These are phyloP conservation scores for Tilletia setariae DNA, from an alignment of 1,284 basidiomycete species.

Conservation along the genomic window DNA sequence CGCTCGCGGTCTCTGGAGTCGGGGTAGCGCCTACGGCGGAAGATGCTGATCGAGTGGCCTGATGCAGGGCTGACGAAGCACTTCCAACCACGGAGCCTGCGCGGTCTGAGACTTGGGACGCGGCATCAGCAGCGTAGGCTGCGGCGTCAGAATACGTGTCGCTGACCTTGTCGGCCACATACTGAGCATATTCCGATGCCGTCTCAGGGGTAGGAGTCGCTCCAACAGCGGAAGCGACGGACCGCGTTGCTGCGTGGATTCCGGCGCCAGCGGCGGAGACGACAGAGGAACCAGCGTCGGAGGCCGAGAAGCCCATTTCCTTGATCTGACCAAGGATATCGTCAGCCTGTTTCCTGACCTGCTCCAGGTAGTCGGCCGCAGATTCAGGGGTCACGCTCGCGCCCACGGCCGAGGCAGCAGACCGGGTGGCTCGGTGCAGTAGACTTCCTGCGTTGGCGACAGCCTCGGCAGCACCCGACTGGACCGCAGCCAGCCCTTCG, in stretches of 20 bases:
- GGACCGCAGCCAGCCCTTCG: background rate
- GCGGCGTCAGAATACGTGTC: constrained; percentile 8
- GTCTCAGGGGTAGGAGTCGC: constrained; percentile 6
- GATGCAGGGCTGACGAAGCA: background rate
- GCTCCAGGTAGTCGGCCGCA: constrained; percentile 24
- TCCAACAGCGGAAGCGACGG: constrained; percentile 10
- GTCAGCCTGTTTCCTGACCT: background rate
- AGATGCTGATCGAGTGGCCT: background rate
- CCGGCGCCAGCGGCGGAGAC: background rate
- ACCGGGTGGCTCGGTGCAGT: constrained; percentile 16
- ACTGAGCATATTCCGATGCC: background rate
- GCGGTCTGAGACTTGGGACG: background rate
- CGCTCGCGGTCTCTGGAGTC: background rate
- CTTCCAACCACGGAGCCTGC: background rate
- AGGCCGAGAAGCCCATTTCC: background rate
- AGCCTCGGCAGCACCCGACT: constrained; percentile 5
- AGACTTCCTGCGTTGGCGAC: background rate
- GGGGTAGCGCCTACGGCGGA: background rate
- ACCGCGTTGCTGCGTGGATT: constrained; percentile 2
- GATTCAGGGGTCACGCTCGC: constrained; percentile 27
- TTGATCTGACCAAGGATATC: background rate
- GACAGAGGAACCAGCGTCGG: background rate
- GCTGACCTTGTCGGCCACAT: constrained; percentile 2
- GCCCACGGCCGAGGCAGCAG: constrained; percentile 23
- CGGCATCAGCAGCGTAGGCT: background rate